Evolutionary conservation across 257 asterid genomes (phyloP).

Genomic region (Anisodus tanguticus): DNA sequence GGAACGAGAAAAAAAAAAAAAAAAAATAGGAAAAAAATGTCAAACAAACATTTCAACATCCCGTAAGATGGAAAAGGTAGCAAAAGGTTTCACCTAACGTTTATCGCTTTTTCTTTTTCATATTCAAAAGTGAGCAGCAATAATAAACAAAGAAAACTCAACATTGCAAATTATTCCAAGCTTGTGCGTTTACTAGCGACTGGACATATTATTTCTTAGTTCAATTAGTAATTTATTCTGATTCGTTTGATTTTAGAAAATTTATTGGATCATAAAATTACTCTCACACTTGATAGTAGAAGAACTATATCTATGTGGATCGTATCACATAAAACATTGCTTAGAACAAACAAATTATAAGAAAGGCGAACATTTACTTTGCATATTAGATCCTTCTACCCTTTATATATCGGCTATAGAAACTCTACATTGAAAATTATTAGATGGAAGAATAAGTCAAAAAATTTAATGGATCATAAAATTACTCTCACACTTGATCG

Average conservation of each 20-base stretch:
- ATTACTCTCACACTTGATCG: too few species aligned
- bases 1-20: not conserved
- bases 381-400: too few species aligned
- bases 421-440: too few species aligned
- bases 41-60: not conserved
- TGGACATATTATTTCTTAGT: not conserved
- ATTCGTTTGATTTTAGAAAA: not conserved
- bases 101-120: not conserved
- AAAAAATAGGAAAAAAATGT: constrained; percentile 37
- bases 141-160: not conserved
- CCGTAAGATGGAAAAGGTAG: too few species aligned
- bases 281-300: not conserved
- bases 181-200: not conserved
- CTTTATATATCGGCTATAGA: too few species aligned
- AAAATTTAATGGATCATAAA: too few species aligned
- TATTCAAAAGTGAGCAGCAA: not conserved
- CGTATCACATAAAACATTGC: too few species aligned
- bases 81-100: not conserved
- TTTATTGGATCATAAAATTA: not conserved
- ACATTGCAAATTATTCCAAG: not conserved
- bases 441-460: too few species aligned
- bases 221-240: not conserved
- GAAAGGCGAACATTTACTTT: not conserved
- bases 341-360: too few species aligned
- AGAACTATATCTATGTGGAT: too few species aligned